Base-by-base conservation (phyloP, 371 early-diverging fungal genomes). In the Chytridiales sp. region DNA sequence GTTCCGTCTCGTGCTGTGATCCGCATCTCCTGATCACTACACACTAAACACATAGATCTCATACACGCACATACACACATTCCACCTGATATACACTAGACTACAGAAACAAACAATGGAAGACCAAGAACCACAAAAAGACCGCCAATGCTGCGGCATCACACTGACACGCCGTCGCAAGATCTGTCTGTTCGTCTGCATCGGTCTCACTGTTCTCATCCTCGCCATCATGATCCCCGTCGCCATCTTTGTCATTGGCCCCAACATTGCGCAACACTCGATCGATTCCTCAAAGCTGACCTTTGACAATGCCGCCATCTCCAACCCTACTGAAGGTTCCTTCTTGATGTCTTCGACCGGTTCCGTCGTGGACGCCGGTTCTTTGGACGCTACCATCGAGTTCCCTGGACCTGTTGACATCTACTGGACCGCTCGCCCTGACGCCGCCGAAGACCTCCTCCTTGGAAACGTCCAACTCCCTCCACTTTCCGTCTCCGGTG, bases 381-480 rank as follows among this genome's bases (percentile, higher is more conserved):
- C 80, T 11, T 73, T 85, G 67, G 73, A 68, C 47, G 86, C 83
- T 13, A 60, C 65, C 0, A 80, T 86, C 52, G 44, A 70, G 15
- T 85, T 85, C 77, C 81, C 83, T 21, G 64, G 53, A 8, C 72
- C 70, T 6, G 70, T 85, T 40, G 63, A 61, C 9, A 76, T 85
- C 34, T 65, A 59, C 19, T 85, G 85, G 85, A 52, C 64, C 24
- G 17, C 29, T 62, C 27, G 59, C 39, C 55, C 64, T 17, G 30
- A 50, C 34, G 58, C 53, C 31, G 58, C 51, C 19, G 36, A 51
- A 9, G 59, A 64, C 51, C 22, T 64, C 19, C 26, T 26, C 0
- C 41, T 63, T n/a, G 63, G 63, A 1, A 44, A 56, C 32, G 21
- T 63, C 17, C 6, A 6, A 1, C 49, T 63, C 26, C n/a, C 36